Evolutionary conservation across 2,329 filamentous ascomycete genomes (phyloP), one percentile per base, ranked within the genome.

Genomic region (Penicillium sp.): DNA sequence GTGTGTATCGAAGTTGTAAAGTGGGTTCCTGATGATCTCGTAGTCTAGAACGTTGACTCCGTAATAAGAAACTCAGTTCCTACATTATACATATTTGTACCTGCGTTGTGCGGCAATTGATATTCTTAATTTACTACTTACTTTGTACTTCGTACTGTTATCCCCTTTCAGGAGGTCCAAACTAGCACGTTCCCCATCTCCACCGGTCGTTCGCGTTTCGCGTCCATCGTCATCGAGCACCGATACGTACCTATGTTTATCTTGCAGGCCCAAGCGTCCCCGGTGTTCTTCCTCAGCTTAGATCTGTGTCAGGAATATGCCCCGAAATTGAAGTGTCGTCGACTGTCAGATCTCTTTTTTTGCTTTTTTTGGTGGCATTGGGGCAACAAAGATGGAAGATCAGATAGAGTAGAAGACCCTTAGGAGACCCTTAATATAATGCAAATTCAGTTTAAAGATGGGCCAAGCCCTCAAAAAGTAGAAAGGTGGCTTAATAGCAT

Each of bases 11-110:
- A 19, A 15, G 13, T 23, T n/a, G 50, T 27, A 52, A 52, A 52
- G 50, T 46, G 51, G 51, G 40, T 45, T 57, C 38, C 31, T 48
- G 55, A 49, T 51, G 55, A 57, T 57, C 55, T 45, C 5, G 50
- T 49, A 34, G 50, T 45, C 55, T 57, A 53, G 55, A 57, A 48
- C 44, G 16, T 45, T 13, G 15, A 9, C 40, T 16, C 21, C 15
- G 40, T 31, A 7, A 21, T 46, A n/a, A 33, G 44, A 21, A 46
- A 23, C 7, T 21, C 5, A n/a, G 29, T 34, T 47, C 29, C 13
- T 29, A 45, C 21, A 27, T 25, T 43, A 29, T 38, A 16, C 8
- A 21, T 23, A 25, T 19, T 11, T 11, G 40, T 52, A 45, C 50
- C 50, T 52, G 50, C 50, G 50, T 51, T 25, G 19, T 50, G 48